Evolutionary conservation across 208 protist genomes (phyloP), one percentile per base, ranked within the genome.

Genomic region (Leishmania major): DNA sequence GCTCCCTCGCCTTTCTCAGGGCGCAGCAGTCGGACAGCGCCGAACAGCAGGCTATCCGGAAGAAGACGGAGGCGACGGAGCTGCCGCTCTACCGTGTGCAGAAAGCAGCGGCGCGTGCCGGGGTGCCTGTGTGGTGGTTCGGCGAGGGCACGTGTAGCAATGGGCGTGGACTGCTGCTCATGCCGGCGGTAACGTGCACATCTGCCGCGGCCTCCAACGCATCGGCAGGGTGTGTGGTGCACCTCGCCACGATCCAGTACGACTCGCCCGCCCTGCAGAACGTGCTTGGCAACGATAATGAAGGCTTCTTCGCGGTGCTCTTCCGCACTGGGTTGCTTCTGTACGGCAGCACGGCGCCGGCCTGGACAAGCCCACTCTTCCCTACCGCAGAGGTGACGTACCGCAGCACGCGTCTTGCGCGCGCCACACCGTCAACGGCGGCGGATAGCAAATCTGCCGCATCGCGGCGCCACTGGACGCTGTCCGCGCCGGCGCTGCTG

Each of bases 91-190:
- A 87, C 69, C 78, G 31, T 7, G 87, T 88, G 55, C 86, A 91
- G 77, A 80, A 85, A 3, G 77, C 81, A 6, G 86, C 87, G n/a
- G 74, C 69, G 22, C 69, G 53, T 22, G 70, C 81, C 2, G 87
- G 91, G 3, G 84, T 93, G 45, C 88, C 90, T 55, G 78, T 96
- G 35, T 83, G 93, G 55, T 92, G 88, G 79, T 96, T 93, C 55
- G 75, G 81, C 6, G 93, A 96, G 67, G 92, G 90, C 11, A 95
- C 88, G 15, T 93, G 90, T 82, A 93, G 82, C 49, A 96, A 96
- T 80, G 93, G 93, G 47, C 91, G 90, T 74, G 93, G 92, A 22
- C 76, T 96, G 73, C 78, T 96, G 62, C 79, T 67, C 28, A 83
- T 93, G 59, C 82, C 78, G 10, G 47, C 59, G 2, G 77, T 77